Conservation (phyloP, 1,284 basidiomycete species). For the Moesziomyces aphidis region DNA sequence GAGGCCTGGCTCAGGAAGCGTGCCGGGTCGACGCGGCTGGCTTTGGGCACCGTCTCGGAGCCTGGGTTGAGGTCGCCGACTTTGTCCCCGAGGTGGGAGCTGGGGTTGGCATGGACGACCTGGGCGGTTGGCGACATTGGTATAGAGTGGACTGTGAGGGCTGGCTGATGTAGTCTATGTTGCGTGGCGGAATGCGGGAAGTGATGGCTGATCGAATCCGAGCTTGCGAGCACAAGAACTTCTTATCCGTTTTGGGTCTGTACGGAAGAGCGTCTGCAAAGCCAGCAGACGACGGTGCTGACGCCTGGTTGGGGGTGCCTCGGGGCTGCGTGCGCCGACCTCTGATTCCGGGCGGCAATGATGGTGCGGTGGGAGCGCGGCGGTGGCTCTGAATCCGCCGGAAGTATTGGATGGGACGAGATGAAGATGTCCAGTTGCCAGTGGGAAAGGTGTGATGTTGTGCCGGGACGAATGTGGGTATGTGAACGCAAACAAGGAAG, state of each 20-base stretch:
- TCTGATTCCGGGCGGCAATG: too few species aligned
- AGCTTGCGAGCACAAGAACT: too few species aligned
- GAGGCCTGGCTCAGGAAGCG: conserved; percentile 36
- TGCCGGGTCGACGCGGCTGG: conserved; percentile 29
- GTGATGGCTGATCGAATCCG: not conserved
- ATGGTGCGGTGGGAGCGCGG: too few species aligned
- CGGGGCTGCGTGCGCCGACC: too few species aligned
- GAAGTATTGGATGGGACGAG: not conserved
- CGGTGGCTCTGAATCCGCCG: not conserved
- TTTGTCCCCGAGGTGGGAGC: conserved; percentile 34
- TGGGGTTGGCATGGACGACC: conserved; percentile 30
- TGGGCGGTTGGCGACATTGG: conserved; percentile 40
- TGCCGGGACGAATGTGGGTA: not conserved
- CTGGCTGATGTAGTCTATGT: not conserved
- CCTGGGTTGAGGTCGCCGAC: conserved; percentile 28
- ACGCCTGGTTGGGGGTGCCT: too few species aligned
- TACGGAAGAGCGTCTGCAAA: too few species aligned
- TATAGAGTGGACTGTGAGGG: not conserved
- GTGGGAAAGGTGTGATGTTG: not conserved
- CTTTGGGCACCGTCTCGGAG: conserved; percentile 24
- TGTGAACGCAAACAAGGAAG: not conserved
- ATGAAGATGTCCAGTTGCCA: not conserved
- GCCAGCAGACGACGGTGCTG: too few species aligned
- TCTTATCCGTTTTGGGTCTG: too few species aligned
- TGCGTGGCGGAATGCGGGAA: not conserved